phyloP scores from a whole-genome alignment of 352 stramenopile species.

The Thraustochytrium striatum region DNA sequence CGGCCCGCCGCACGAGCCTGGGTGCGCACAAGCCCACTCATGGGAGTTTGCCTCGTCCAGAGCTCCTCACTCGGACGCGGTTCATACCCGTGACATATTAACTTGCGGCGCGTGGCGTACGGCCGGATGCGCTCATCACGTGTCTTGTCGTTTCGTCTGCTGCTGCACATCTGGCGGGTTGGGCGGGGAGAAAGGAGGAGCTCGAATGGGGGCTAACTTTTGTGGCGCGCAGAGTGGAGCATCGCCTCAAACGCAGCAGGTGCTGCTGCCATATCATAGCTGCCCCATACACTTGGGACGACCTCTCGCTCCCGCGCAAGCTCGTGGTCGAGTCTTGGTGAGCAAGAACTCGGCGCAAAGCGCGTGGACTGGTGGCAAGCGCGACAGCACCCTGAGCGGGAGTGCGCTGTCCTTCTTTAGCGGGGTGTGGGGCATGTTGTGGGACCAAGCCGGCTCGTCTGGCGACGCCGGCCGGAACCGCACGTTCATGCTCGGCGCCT shows the following conservation, averaged over 20 bases:
- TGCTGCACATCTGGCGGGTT: too few relatives aligned
- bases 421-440: slow-evolving; percentile 35
- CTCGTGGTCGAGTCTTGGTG: slow-evolving; percentile 38
- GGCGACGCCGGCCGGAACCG: background rate
- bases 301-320: slow-evolving; percentile 24
- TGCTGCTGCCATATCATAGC: slow-evolving; percentile 35
- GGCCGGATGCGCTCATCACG: too few relatives aligned
- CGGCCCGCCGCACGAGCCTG: too few relatives aligned
- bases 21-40: too few relatives aligned
- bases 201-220: background rate
- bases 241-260: slow-evolving; percentile 30
- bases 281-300: slow-evolving; percentile 44
- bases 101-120: too few relatives aligned
- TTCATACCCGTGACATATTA: too few relatives aligned
- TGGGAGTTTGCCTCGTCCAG: too few relatives aligned
- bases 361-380: background rate
- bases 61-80: too few relatives aligned
- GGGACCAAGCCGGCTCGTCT: slow-evolving; percentile 2
- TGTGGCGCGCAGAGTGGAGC: slow-evolving; percentile 11
- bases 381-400: background rate
- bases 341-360: too few relatives aligned
- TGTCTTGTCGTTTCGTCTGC: too few relatives aligned
- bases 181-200: background rate
- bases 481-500: background rate
- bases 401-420: background rate